These are phyloP conservation scores for Penicillium sp. DNA, from an alignment of 2,329 filamentous ascomycete species.

Conservation along the genomic window DNA sequence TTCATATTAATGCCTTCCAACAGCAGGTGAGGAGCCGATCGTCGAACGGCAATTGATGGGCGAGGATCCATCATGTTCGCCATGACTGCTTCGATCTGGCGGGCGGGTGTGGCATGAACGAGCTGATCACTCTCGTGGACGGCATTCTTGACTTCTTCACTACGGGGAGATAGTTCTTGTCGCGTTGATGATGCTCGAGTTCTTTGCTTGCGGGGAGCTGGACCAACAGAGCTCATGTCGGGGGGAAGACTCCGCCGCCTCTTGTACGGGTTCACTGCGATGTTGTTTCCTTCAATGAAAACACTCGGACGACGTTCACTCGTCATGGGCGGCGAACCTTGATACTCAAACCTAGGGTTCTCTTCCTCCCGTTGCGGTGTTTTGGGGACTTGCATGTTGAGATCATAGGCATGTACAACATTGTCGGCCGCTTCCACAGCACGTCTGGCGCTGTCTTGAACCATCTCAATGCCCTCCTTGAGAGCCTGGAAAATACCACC, in stretches of 20 bases:
- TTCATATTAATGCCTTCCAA: constrained; percentile 39
- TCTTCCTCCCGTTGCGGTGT: constrained; percentile 50
- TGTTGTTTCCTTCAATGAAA: constrained; percentile 44
- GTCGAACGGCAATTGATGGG: constrained; percentile 36
- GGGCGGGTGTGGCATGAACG: constrained; percentile 35
- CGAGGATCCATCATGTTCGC: constrained; percentile 37
- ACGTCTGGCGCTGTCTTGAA: constrained; percentile 69
- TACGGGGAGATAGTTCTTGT: constrained; percentile 38
- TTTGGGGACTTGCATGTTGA: constrained; percentile 72
- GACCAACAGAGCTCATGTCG: constrained; percentile 31
- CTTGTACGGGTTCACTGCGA: constrained; percentile 46
- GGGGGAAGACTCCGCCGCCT: constrained; percentile 43
- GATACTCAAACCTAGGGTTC: constrained; percentile 32
- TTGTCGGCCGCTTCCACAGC: constrained; percentile 74
- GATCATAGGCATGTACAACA: constrained; percentile 71
- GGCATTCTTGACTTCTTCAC: constrained; percentile 41
- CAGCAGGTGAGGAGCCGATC: constrained; percentile 36
- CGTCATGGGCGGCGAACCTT: constrained; percentile 21
- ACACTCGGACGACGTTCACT: constrained; percentile 40
- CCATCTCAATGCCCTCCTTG: constrained; percentile 67
- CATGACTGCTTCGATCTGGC: constrained; percentile 40
- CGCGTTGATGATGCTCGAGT: constrained; percentile 30
- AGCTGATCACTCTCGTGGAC: constrained; percentile 45
- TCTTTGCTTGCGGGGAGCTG: constrained; percentile 36
- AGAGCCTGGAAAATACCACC: constrained; percentile 60